Evolutionary conservation across 148 eudicot genomes (phyloP).

Genomic region (Rhododendron ovatum): DNA sequence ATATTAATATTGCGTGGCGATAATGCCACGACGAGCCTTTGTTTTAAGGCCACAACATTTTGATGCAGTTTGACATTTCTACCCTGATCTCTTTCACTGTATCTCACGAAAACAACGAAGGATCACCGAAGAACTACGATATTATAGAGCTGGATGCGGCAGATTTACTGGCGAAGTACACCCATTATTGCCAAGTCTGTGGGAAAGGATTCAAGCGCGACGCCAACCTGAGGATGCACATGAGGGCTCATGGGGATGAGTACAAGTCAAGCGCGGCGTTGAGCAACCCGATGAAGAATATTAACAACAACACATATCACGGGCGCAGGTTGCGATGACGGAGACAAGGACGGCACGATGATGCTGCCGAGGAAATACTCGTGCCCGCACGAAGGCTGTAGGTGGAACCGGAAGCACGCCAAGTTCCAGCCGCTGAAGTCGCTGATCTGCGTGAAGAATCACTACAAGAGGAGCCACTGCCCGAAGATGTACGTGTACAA

Average conservation of each 20-base stretch:
- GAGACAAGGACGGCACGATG: not conserved
- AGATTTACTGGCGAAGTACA: slow-evolving; percentile 68
- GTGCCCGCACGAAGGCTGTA: slow-evolving; percentile 84
- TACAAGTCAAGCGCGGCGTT: slow-evolving; percentile 73
- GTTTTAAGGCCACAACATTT: no score
- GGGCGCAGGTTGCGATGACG: slow-evolving; percentile 20
- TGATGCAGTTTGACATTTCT: no score
- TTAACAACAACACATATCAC: slow-evolving; percentile 12
- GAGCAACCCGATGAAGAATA: slow-evolving; percentile 50
- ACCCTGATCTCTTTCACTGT: no score
- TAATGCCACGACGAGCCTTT: no score
- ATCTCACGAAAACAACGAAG: no score
- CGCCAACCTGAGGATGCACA: slow-evolving; percentile 90
- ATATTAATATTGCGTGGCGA: no score
- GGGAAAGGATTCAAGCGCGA: slow-evolving; percentile 89
- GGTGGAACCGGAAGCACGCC: slow-evolving; percentile 70
- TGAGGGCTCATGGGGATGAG: slow-evolving; percentile 94
- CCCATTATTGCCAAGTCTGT: slow-evolving; percentile 78
- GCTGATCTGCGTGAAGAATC: slow-evolving; percentile 84
- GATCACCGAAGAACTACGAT: slow-evolving; percentile 25
- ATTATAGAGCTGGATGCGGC: slow-evolving; percentile 38
- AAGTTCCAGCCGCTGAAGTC: slow-evolving; percentile 85
- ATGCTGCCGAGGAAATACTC: slow-evolving; percentile 50
- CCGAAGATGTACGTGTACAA: slow-evolving; percentile 85
- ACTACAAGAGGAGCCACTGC: slow-evolving; percentile 89